Base-by-base conservation (phyloP, 2,329 filamentous ascomycete species). In the Neurospora crassa region DNA sequence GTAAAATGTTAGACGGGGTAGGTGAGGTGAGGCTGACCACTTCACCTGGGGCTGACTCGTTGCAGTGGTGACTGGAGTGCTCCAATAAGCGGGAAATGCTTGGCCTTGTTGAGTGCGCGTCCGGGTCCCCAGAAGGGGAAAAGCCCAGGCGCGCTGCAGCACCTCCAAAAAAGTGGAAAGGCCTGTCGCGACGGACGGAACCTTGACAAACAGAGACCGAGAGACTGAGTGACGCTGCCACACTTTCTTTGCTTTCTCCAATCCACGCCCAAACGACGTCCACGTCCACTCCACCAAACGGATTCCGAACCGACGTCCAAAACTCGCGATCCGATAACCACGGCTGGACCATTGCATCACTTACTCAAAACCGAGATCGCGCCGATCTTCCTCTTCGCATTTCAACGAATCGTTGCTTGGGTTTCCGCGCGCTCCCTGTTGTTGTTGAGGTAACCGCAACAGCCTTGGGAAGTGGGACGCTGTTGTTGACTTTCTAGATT, bases 111-210 rank as follows among this genome's bases (percentile, higher is more conserved):
- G 1, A 3, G 3, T 29, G 29, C 24, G 53, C 29, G 24, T 37
- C 34, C 6, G 7, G 34, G 5, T 8, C 53, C 53, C 29, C 29
- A 63, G 53, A 63, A 63, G 8, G 53, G 53, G 53, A 63, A 63
- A 63, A 63, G 53, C 43, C 42, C 68, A 69, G 71, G 71, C 73
- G 71, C 69, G 72, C 37, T 71, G 42, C 71, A 70, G 68, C 70
- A 74, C 70, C 71, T 72, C 70, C 72, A 67, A 74, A 72, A 72
- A 73, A 67, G 24, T 24, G 24, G 3, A 29, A 2, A 24, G 53
- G 29, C 68, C 68, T 40, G 47, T 71, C 70, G 68, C 68, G 70
- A 67, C 67, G 20, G 42, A 37, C 67, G 20, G 42, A 24, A 67
- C 24, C 69, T 24, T 47, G 42, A 67, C 40, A 67, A 40, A 24